A percentile compares a stretch with the other conserved stretches of the same genome.
These are phyloP conservation scores for Sphenostylis stenocarpa DNA, from an alignment of 306 rosid genomes.

Conservation along the genomic window DNA sequence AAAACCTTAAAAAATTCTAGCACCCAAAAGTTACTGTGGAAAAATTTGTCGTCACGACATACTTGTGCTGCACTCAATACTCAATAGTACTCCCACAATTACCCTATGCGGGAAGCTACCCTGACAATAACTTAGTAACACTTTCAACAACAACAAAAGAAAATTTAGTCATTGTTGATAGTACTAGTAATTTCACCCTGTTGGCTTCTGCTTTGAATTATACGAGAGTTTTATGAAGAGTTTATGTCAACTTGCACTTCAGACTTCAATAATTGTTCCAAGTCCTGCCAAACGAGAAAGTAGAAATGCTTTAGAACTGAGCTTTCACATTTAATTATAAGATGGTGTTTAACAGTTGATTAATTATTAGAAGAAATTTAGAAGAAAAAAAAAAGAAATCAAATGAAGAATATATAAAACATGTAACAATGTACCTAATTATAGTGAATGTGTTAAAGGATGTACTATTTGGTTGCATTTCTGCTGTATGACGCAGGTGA, in stretches of 20 bases:
- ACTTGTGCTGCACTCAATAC: not conserved
- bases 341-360: not conserved
- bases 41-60: not conserved
- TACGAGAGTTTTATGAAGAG: not conserved
- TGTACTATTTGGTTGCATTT: not conserved
- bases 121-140: not conserved
- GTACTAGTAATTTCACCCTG: not conserved
- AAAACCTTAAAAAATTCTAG: not conserved
- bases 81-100: not conserved
- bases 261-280: constrained; percentile 10
- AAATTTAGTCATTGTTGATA: not conserved
- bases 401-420: not conserved
- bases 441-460: not conserved
- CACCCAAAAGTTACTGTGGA: not conserved
- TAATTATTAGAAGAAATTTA: not conserved
- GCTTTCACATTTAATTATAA: not conserved
- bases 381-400: not conserved
- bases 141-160: no score
- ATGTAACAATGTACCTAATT: not conserved
- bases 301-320: constrained; percentile 26
- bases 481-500: not conserved
- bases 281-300: constrained; percentile 20
- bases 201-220: not conserved
- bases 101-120: constrained; percentile 9
- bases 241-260: not conserved